Evolutionary conservation across 2,329 filamentous ascomycete species (phyloP).

Genomic region (Colletotrichum kahawae): DNA sequence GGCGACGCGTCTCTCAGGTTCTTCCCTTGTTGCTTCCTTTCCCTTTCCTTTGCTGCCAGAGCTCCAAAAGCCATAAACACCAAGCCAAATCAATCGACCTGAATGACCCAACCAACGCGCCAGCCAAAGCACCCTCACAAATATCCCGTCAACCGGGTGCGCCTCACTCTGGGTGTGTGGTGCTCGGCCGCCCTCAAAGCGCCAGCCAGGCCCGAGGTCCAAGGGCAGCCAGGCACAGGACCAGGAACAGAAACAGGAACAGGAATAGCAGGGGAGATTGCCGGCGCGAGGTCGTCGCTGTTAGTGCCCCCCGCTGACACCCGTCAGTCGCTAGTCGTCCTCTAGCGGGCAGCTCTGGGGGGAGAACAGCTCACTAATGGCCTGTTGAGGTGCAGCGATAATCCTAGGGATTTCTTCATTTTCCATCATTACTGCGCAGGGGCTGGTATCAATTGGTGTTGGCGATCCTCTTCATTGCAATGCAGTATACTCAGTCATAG

Average conservation of each 20-base stretch:
- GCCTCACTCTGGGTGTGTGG: not conserved
- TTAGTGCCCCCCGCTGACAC: not conserved
- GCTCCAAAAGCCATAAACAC: not conserved
- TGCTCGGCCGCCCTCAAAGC: not conserved
- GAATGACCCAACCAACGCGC: not conserved
- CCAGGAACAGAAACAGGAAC: constrained; percentile 8
- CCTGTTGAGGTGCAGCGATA: not conserved
- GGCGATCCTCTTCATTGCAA: not conserved
- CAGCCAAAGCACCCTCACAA: not conserved
- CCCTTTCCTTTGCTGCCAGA: not conserved
- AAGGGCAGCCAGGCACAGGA: not conserved
- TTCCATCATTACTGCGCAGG: not conserved
- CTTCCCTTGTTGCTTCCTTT: not conserved
- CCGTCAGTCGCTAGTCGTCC: not conserved
- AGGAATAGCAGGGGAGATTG: constrained; percentile 1
- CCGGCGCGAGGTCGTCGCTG: not conserved
- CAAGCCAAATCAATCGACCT: not conserved
- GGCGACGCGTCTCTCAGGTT: not conserved
- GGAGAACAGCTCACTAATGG: not conserved
- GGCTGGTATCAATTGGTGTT: not conserved
- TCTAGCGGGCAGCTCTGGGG: not conserved
- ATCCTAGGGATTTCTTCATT: not conserved
- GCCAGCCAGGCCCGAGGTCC: not conserved
- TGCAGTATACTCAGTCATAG: not conserved
- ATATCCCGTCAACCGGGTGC: not conserved